These are phyloP conservation scores for Dianthus caryophyllus DNA, from an alignment of 148 eudicot species.

Conservation along the genomic window DNA sequence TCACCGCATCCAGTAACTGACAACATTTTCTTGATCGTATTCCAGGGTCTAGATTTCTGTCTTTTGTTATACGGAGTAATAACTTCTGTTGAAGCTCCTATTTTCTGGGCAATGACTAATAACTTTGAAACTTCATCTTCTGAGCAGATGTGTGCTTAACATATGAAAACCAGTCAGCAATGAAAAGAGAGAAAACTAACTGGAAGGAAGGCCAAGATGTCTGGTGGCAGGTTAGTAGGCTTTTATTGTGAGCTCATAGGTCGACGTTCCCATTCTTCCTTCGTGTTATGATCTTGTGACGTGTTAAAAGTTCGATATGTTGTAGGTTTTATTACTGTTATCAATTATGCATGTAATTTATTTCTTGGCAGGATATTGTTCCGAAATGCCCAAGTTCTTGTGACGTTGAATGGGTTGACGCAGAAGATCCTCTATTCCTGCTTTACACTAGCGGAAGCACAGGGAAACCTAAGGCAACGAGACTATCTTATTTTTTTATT, in stretches of 20 bases:
- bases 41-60: neutral
- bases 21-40: neutral
- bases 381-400: constrained; percentile 69
- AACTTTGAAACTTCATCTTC: constrained; percentile 13
- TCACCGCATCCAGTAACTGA: neutral
- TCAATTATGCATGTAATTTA: neutral
- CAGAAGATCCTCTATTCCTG: constrained; percentile 90
- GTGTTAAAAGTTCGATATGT: neutral
- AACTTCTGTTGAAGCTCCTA: neutral
- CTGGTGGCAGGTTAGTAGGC: constrained; percentile 93
- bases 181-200: constrained; percentile 69
- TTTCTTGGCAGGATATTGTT: constrained; percentile 65
- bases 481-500: constrained; percentile 6
- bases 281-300: neutral
- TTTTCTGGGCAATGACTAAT: neutral
- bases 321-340: neutral
- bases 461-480: constrained; percentile 89
- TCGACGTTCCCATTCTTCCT: neutral
- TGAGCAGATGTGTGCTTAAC: constrained; percentile 77
- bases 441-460: constrained; percentile 99
- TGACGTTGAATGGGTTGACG: constrained; percentile 92
- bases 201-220: constrained; percentile 82
- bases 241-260: neutral
- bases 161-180: constrained; percentile 72
- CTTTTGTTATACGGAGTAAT: too few species aligned